phyloP scores from a whole-genome alignment of 495 filamentous ascomycete genomes.

The Aspergillus coremiiformis region DNA sequence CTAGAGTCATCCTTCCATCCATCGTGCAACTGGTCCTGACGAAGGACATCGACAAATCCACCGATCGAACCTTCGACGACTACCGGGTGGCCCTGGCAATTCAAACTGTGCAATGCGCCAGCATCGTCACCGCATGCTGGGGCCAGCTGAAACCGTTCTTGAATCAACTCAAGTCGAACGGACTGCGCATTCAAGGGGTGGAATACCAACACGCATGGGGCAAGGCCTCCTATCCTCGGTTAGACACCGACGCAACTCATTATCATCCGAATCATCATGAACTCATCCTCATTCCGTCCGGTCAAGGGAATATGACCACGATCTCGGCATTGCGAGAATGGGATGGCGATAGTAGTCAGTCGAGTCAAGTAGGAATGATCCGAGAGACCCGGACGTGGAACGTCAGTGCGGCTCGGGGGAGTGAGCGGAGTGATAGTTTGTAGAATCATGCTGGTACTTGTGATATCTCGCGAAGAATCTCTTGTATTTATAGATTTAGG shows the following conservation, averaged over 20 bases:
- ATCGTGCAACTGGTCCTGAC: slow-evolving; percentile 16
- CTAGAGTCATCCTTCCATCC: slow-evolving; percentile 17
- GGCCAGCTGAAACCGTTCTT: slow-evolving; percentile 25
- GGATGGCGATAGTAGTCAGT: slow-evolving; percentile 5
- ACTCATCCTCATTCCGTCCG: not conserved
- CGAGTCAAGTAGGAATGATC: slow-evolving; percentile 9
- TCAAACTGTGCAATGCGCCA: slow-evolving; percentile 17
- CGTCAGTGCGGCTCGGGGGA: not conserved
- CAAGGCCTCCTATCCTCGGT: slow-evolving; percentile 1
- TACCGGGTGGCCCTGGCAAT: slow-evolving; percentile 15
- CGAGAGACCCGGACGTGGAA: slow-evolving; percentile 9
- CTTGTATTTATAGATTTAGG: not conserved
- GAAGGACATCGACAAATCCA: not conserved
- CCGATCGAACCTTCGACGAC: slow-evolving; percentile 17
- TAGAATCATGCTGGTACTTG: not conserved
- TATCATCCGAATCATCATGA: not conserved
- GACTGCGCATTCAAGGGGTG: slow-evolving; percentile 17
- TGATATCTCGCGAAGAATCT: not conserved
- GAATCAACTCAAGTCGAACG: slow-evolving; percentile 23
- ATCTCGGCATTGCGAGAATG: slow-evolving; percentile 5
- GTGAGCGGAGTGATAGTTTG: not conserved
- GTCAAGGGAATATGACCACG: slow-evolving; percentile 6
- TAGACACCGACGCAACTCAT: not conserved
- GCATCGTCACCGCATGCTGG: slow-evolving; percentile 23
- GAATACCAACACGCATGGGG: slow-evolving; percentile 8